A percentile compares a stretch with the other conserved stretches of the same genome.
Conservation (phyloP, 768 basidiomycete species). For the Infundibulicybe gibba region DNA sequence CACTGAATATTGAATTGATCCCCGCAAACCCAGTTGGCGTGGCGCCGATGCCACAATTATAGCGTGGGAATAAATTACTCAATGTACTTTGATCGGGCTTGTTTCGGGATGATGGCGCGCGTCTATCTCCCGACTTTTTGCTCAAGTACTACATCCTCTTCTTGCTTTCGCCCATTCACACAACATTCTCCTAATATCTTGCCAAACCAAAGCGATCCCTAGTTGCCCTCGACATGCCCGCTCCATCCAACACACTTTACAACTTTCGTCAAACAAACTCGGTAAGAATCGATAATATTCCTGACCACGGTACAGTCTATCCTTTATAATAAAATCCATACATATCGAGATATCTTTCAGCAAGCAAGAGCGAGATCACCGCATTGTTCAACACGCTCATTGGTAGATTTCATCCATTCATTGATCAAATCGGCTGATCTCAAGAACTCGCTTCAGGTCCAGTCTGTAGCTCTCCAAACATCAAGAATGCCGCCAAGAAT, state of each 20-base stretch:
- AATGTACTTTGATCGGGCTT: too few species aligned
- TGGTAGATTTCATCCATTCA: constrained; percentile 28
- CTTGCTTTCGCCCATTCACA: not conserved
- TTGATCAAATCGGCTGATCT: too few species aligned
- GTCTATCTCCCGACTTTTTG: not conserved
- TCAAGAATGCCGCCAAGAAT: constrained; percentile 31
- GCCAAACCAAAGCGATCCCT: not conserved
- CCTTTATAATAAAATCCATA: not conserved
- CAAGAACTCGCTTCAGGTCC: constrained; percentile 34
- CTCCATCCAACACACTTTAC: not conserved
- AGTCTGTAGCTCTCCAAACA: constrained; percentile 42
- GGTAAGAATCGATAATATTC: constrained; percentile 48
- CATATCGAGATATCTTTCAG: constrained; percentile 13
- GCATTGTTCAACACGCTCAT: constrained; percentile 56
- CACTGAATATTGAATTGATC: too few species aligned
- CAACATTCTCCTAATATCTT: not conserved
- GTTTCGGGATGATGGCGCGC: too few species aligned
- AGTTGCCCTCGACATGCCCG: not conserved
- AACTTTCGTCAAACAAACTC: constrained; percentile 27
- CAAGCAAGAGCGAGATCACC: constrained; percentile 42
- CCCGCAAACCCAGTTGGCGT: too few species aligned
- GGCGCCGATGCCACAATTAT: too few species aligned
- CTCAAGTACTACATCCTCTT: not conserved
- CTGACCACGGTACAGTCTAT: constrained; percentile 28
- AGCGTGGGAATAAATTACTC: too few species aligned